Evolutionary conservation across 495 filamentous ascomycete genomes (phyloP).

Genomic region (Hypoxylon intermedium): DNA sequence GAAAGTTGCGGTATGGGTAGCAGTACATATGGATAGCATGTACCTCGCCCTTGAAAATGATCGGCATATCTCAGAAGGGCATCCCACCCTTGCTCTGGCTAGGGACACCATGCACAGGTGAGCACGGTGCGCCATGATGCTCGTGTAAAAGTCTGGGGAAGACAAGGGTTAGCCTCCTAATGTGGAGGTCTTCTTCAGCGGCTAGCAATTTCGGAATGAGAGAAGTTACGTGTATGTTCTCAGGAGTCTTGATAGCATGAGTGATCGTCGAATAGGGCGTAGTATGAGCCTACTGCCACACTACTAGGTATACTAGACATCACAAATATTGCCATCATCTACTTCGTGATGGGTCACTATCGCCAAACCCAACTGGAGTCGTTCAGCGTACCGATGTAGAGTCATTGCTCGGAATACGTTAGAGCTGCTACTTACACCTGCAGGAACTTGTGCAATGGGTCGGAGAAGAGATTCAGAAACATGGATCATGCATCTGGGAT

Average conservation of each 20-base stretch:
- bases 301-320: not conserved
- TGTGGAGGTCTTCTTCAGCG: not conserved
- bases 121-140: conserved; percentile 32
- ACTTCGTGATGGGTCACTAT: not conserved
- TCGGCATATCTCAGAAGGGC: conserved; percentile 40
- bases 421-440: not conserved
- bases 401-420: not conserved
- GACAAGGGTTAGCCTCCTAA: conserved; percentile 24
- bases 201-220: conserved; percentile 9
- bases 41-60: conserved; percentile 26
- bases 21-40: conserved; percentile 6
- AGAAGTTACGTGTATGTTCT: not conserved
- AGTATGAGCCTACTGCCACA: not conserved
- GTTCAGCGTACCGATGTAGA: not conserved
- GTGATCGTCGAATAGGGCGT: not conserved
- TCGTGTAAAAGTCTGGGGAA: conserved; percentile 36
- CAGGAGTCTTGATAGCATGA: not conserved
- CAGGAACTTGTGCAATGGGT: not conserved
- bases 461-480: not conserved
- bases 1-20: conserved; percentile 9
- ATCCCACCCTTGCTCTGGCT: conserved; percentile 30
- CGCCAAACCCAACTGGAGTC: not conserved
- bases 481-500: not conserved
- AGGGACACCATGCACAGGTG: conserved; percentile 19
- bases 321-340: not conserved